Evolutionary conservation across 768 basidiomycete species (phyloP).

Genomic region (Kwoniella mangroviensis): DNA sequence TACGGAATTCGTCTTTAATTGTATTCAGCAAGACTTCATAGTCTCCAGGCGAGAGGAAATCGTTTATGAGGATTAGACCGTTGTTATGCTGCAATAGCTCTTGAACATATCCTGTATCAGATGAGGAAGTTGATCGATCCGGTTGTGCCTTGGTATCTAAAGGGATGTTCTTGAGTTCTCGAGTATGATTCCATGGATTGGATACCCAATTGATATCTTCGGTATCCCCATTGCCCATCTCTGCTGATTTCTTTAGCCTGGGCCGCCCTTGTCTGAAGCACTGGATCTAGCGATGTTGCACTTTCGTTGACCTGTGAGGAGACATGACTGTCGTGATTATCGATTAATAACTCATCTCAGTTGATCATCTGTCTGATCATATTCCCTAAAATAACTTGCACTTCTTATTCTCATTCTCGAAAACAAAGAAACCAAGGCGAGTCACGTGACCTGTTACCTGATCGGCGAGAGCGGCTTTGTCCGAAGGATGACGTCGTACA

Average conservation of each 20-base stretch:
- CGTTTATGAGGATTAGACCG: neutral
- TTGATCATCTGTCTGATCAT: too few species aligned
- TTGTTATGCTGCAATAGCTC: neutral
- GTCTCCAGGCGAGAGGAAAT: neutral
- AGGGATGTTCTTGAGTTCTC: neutral
- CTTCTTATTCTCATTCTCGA: neutral
- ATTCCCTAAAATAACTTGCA: too few species aligned
- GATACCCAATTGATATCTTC: conserved; percentile 7
- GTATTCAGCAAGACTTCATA: neutral
- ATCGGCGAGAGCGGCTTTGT: neutral
- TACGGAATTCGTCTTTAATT: neutral
- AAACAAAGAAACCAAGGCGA: neutral
- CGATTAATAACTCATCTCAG: too few species aligned
- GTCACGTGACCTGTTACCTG: neutral
- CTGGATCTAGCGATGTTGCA: neutral
- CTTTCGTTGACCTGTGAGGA: too few species aligned
- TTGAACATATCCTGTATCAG: neutral
- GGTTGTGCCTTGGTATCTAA: neutral
- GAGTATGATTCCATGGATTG: conserved; percentile 6
- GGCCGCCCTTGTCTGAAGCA: too few species aligned
- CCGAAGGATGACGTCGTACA: neutral
- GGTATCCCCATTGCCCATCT: conserved; percentile 1
- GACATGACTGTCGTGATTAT: too few species aligned
- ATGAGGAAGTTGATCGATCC: neutral
- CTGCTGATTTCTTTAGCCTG: neutral